Percentiles rank a stretch among this genome's conserved stretches.
Conservation (phyloP, 352 stramenopile genomes). For the Globisporangium iwayamae region DNA sequence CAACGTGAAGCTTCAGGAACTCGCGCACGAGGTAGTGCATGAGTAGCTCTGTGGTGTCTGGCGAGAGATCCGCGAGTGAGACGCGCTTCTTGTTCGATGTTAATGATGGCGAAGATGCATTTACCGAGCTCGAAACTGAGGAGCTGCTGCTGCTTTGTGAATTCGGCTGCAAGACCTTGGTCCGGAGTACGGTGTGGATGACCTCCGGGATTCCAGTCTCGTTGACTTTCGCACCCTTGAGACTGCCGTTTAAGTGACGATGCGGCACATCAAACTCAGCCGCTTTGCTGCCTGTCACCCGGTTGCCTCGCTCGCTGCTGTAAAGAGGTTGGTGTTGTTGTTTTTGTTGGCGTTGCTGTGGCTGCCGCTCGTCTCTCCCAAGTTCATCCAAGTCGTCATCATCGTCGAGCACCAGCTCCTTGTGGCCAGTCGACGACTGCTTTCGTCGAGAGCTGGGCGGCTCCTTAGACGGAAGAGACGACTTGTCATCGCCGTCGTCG, state of each 20-base stretch:
- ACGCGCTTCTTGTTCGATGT: conserved; percentile 10
- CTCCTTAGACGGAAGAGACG: neutral
- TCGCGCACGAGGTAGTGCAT: conserved; percentile 60
- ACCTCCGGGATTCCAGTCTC: conserved; percentile 8
- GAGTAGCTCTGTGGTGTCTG: conserved; percentile 21
- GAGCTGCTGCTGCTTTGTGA: neutral
- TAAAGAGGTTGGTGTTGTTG: neutral
- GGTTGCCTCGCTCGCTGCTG: neutral
- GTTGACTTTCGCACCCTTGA: conserved; percentile 3
- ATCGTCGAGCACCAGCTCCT: conserved; percentile 29
- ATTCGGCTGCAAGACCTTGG: conserved; percentile 4
- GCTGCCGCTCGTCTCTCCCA: neutral
- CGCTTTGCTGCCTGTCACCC: neutral
- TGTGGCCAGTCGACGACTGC: conserved; percentile 11
- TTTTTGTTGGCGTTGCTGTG: neutral
- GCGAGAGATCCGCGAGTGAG: neutral
- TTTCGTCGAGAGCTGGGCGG: conserved; percentile 18
- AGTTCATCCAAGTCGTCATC: conserved; percentile 6
- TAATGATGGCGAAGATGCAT: neutral
- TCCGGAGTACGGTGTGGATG: conserved; percentile 14
- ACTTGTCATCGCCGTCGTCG: conserved; percentile 13
- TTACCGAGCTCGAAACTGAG: neutral
- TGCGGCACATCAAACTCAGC: neutral
- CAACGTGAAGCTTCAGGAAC: conserved; percentile 45
- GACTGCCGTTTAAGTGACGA: neutral